Percentiles rank a stretch among this genome's conserved stretches.
Conservation (phyloP, 2,329 filamentous ascomycete genomes). For the Aspergillus cejpii region DNA sequence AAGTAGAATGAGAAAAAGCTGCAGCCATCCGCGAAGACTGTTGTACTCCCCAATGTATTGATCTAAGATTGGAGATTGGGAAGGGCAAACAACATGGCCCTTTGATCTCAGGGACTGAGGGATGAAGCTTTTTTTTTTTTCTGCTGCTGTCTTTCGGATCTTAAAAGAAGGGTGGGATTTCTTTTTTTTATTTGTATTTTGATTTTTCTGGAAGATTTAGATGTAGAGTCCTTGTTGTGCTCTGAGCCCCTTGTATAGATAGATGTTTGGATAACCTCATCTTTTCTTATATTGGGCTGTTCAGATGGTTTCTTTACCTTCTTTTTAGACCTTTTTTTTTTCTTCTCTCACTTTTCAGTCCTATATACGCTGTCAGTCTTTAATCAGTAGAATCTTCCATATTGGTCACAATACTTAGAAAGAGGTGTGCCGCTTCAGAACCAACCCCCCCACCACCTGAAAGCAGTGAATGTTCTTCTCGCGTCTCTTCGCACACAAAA, state of each 20-base stretch:
- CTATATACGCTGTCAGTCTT: not conserved
- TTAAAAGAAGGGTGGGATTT: not conserved
- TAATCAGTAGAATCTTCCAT: constrained; percentile 1
- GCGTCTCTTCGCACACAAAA: constrained; percentile 7
- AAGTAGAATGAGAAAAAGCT: constrained; percentile 12
- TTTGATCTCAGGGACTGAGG: constrained; percentile 1
- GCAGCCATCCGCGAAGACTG: constrained; percentile 21
- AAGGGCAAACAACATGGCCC: not conserved
- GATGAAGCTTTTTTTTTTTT: constrained; percentile 3
- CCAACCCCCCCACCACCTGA: constrained; percentile 1
- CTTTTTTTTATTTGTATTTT: not conserved
- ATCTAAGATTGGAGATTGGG: constrained; percentile 6
- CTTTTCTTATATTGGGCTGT: not conserved
- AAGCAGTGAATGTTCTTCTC: constrained; percentile 12
- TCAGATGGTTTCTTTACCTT: not conserved
- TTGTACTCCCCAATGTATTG: constrained; percentile 21
- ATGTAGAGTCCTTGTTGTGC: not conserved
- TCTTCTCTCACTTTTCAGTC: not conserved
- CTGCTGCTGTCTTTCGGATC: not conserved
- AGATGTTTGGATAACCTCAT: not conserved
- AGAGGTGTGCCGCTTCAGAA: constrained; percentile 1
- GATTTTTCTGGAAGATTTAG: not conserved
- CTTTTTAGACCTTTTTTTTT: not conserved
- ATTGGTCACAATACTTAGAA: constrained; percentile 4
- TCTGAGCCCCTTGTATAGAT: not conserved